Evolutionary conservation across 306 rosid genomes (phyloP), one percentile per base, ranked within the genome.

Genomic region (Urtica urens): DNA sequence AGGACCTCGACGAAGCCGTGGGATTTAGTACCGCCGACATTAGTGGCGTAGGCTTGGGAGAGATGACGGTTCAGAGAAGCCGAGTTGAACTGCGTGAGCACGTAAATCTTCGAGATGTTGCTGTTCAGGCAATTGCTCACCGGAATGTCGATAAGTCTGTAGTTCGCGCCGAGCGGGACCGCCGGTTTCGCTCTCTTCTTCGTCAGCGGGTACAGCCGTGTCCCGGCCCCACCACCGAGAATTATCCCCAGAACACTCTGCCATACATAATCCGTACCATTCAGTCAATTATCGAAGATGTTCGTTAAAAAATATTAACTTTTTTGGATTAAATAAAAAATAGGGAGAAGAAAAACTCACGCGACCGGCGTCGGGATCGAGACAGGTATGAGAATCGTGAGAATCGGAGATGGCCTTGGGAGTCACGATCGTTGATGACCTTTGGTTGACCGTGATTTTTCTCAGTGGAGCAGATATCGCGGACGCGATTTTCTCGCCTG

Each of bases 1-100:
- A 88, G 97, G 60, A 88, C 97, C 57, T 88, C 97, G 21, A 88
- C 97, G 46, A 88, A 88, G 7, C 97, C 97, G 57, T 88, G 95
- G 29, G 78, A 83, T 33, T 88, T 88, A 65, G 83, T 78, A 29
- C 97, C 97, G 4, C 93, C 95, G 82, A 88, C 70, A 69, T 84
- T 88, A n/a, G 37, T 31, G 37, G 13, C 13, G 10, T 8, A 31
- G 10, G 37, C 13, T 31, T 13, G 37, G 37, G 37, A 31, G 13
- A 31, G 37, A 13, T 31, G 2, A 31, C 37, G 37, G 13, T 0
- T 31, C 10, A 31, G 37, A 13, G 37, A 31, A 13, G 37, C 37
- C 10, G 37, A 31, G 37, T 31, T 31, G 37, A 31, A 13, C 37
- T 31, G 37, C 2, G 37, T 31, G 37, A 31, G 37, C 10, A 7